Base-by-base conservation (phyloP, 139 green algal genomes). In the Asterochloris sp. region DNA sequence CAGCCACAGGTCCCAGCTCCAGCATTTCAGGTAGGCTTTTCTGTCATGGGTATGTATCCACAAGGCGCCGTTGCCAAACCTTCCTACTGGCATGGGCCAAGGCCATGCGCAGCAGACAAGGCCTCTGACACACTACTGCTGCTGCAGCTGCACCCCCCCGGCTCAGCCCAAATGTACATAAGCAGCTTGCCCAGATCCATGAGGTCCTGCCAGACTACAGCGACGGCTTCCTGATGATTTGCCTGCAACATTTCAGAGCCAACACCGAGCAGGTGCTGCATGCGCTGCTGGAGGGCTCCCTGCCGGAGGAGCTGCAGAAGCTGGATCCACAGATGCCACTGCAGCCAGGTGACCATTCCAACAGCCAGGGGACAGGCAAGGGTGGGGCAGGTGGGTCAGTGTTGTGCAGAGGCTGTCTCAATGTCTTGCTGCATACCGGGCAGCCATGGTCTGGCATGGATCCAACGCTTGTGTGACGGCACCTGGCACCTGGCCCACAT, bases 181-280 rank as follows among this genome's bases (percentile, higher is more conserved):
- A 21, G 19, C 66, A 82, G 24, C 76, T 89, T 14, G 76, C 76
- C 1, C 84, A 86, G 80, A 86, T 97, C 27, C 86, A 88, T 47
- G 93, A 97, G 14, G 60, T 97, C 73, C 86, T 97, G 54, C 93
- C 93, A 17, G 89, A 94, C 62, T 95, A 90, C 84, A 93, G 93
- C 0, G 86, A 90, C 60, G 93, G 93, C 47, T 97, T 90, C 74
- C 62, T 97, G 13, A 88, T 86, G 14, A 86, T 87, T 4, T 92
- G 87, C 67, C 84, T 97, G 47, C 75, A 91, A 17, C 81, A 81
- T 19, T 87, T 84, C 73, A 87, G 81, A 29, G 78, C 78, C 38
- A 86, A 88, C 69, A 73, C 88, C 0, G 93, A 96, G 82, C 83
- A 84, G 69, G 92, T 93, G 26, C 87, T 97, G 26, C 82, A 94